phyloP scores from a whole-genome alignment of 139 green algal species.

The Ettlia oleoabundans region DNA sequence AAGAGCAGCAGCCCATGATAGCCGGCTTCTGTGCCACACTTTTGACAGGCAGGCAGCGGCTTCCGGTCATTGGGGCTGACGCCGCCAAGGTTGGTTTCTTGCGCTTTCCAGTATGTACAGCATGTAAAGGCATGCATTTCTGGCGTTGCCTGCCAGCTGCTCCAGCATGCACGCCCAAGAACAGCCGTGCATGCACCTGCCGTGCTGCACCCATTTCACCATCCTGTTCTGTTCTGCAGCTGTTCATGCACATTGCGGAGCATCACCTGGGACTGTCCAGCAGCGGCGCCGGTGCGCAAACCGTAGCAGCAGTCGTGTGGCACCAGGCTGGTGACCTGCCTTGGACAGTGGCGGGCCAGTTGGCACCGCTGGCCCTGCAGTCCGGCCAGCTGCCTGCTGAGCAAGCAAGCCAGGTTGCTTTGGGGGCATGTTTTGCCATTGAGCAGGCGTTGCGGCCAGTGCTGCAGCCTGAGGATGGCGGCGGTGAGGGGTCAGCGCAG shows the following conservation, averaged over 20 bases:
- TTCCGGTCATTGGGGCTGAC: constrained; percentile 7
- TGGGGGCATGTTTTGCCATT: constrained; percentile 1
- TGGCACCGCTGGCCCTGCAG: constrained; percentile 10
- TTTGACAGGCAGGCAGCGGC: background rate
- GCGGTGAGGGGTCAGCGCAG: background rate
- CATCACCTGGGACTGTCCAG: background rate
- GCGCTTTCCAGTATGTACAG: no score
- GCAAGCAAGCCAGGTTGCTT: constrained; percentile 4
- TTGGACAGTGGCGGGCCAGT: constrained; percentile 16
- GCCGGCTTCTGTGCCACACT: background rate
- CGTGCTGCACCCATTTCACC: background rate
- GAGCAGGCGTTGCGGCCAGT: constrained; percentile 13
- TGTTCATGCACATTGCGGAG: constrained; percentile 21
- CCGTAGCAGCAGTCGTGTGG: background rate
- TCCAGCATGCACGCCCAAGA: no score
- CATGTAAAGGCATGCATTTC: no score
- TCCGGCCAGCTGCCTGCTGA: background rate
- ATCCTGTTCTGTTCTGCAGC: background rate
- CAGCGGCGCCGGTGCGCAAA: background rate
- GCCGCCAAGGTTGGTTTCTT: constrained; percentile 16
- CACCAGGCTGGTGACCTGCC: background rate
- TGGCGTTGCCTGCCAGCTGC: background rate
- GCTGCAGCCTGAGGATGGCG: constrained; percentile 22
- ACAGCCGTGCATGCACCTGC: no score
- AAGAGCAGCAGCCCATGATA: constrained; percentile 9